phyloP scores from a whole-genome alignment of 805 yeast genomes.

The Ogataea siamensis region DNA sequence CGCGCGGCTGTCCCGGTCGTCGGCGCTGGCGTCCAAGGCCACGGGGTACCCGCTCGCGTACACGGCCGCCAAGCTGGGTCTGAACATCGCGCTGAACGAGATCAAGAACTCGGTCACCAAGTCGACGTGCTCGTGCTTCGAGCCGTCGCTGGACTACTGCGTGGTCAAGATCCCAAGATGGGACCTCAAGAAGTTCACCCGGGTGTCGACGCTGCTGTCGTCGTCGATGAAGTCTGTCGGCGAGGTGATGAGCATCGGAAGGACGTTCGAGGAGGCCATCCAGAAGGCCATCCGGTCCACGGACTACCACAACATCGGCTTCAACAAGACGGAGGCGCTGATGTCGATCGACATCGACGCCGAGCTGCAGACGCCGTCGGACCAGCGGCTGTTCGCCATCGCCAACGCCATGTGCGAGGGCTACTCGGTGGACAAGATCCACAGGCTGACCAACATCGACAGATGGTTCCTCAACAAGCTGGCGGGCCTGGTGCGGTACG shows the following conservation, averaged over 20 bases:
- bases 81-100: conserved; percentile 88
- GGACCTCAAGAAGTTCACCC: conserved; percentile 94
- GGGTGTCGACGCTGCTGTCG: conserved; percentile 83
- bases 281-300: conserved; percentile 97
- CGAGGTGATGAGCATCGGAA: conserved; percentile 97
- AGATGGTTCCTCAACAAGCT: conserved; percentile 94
- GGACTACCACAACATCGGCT: conserved; percentile 94
- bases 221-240: conserved; percentile 99
- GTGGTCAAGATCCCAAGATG: conserved; percentile 98
- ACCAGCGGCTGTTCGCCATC: conserved; percentile 91
- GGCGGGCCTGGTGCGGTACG: conserved; percentile 69
- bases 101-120: conserved; percentile 91
- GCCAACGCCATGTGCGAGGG: conserved; percentile 91
- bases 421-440: conserved; percentile 87
- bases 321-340: conserved; percentile 77
- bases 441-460: conserved; percentile 89
- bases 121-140: conserved; percentile 94
- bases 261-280: conserved; percentile 96
- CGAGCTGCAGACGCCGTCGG: conserved; percentile 96
- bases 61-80: conserved; percentile 95
- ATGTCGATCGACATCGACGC: conserved; percentile 90
- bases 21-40: conserved; percentile 98
- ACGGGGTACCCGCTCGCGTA: conserved; percentile 98
- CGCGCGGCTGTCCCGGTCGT: conserved; percentile 95
- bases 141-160: conserved; percentile 94